Percentiles rank a stretch among this genome's conserved stretches.
phyloP scores from a whole-genome alignment of 768 basidiomycete species.

The Boletus edulis region DNA sequence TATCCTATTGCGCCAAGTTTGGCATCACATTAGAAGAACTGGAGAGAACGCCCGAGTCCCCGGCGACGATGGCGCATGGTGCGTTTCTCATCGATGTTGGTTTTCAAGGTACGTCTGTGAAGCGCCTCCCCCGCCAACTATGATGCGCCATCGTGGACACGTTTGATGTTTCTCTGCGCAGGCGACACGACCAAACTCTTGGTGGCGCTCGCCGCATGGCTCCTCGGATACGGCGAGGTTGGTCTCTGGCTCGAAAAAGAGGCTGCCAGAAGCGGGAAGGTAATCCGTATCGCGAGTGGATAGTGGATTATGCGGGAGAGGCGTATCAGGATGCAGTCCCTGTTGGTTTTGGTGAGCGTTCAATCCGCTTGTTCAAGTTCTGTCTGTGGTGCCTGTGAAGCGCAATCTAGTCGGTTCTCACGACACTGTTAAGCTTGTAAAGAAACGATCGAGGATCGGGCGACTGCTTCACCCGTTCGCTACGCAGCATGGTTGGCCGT shows the following conservation, averaged over 20 bases:
- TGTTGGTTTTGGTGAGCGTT: constrained; percentile 63
- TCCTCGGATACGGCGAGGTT: constrained; percentile 91
- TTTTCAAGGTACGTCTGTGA: not conserved
- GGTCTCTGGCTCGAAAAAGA: constrained; percentile 78
- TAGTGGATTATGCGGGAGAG: constrained; percentile 74
- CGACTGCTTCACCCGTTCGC: constrained; percentile 51
- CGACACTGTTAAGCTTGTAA: not conserved
- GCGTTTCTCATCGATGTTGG: too few species aligned
- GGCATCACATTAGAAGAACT: too few species aligned
- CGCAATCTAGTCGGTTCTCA: not conserved
- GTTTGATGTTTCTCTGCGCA: constrained; percentile 11
- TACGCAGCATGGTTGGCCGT: constrained; percentile 66
- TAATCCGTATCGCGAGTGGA: constrained; percentile 77
- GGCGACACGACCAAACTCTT: constrained; percentile 70
- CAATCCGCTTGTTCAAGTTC: not conserved
- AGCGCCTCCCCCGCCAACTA: too few species aligned
- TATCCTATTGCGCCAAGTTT: too few species aligned
- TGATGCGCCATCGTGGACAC: too few species aligned
- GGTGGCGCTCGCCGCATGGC: constrained; percentile 83
- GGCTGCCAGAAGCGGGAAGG: constrained; percentile 47
- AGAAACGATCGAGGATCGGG: constrained; percentile 75
- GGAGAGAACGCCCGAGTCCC: too few species aligned
- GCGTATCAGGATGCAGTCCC: constrained; percentile 74
- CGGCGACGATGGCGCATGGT: too few species aligned
- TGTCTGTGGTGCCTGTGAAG: not conserved